Evolutionary conservation across 805 yeast genomes (phyloP), one percentile per base, ranked within the genome.

Genomic region (Komagataella kurtzmanii): DNA sequence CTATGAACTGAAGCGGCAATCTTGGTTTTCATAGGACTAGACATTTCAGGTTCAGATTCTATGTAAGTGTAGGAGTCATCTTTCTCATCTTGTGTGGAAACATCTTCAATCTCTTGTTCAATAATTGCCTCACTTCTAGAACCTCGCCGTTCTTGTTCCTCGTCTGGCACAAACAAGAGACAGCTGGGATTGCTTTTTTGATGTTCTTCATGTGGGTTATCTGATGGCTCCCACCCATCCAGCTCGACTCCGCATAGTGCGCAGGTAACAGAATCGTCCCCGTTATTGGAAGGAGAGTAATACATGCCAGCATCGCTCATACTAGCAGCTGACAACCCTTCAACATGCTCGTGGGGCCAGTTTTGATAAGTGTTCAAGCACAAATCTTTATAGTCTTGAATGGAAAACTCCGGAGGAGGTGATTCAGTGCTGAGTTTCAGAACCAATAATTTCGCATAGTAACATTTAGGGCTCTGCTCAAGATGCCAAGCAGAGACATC

Each of bases 161-260:
- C 24, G 8, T 48, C 50, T 43, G 49, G 52, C 4, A 60, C 55
- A 52, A 73, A 72, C 44, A 72, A 65, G 55, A 68, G 65, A 61
- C 84, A 73, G 24, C 67, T 59, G 2, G 69, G 70, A 19, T 66
- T 63, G 49, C 76, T 61, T 51, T 66, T 63, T n/a, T 59, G 55
- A 59, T 85, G 93, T 56, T 81, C 88, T 14, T 57, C 68, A 7
- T 73, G 53, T 0, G 90, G 91, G 53, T 76, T 79, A 63, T 87
- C 93, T 2, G 68, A 72, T 1, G 65, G 61, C 53, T 77, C 85
- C 95, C 95, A 86, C 2, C 88, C 89, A 51, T 84, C 85, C 14
- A 78, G 65, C 0, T 83, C 74, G 17, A 75, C 66, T 8, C 76
- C 77, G 63, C 95, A 86, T 59, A 78, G 79, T 56, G 77, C 69